phyloP scores from a whole-genome alignment of 148 eudicot species.

The Bassia scoparia region DNA sequence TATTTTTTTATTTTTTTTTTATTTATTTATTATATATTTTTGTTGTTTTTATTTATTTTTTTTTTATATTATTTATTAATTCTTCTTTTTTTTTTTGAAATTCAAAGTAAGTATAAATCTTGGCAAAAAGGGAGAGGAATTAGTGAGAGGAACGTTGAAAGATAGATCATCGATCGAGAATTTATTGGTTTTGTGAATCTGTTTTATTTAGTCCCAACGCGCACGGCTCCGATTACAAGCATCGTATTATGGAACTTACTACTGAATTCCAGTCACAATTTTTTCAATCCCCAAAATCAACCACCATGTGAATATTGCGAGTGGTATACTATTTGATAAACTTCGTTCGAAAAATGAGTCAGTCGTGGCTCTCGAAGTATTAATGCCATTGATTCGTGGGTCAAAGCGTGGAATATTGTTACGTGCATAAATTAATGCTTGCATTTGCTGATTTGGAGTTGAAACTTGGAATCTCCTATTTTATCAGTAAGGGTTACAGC shows the following conservation, averaged over 20 bases:
- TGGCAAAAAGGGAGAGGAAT: slow-evolving; percentile 20
- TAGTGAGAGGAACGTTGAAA: not conserved
- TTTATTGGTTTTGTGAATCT: slow-evolving; percentile 29
- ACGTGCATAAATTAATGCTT: slow-evolving; percentile 15
- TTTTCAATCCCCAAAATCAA: slow-evolving; percentile 30
- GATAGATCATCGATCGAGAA: slow-evolving; percentile 38
- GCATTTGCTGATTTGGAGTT: not conserved
- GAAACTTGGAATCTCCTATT: slow-evolving; percentile 11
- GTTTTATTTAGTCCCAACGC: slow-evolving; percentile 26
- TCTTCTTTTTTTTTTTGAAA: too few species aligned
- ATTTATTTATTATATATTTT: too few species aligned
- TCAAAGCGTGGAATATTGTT: slow-evolving; percentile 30
- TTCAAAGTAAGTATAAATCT: not conserved
- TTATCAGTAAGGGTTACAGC: slow-evolving; percentile 19
- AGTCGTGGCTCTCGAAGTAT: slow-evolving; percentile 16
- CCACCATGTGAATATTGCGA: not conserved
- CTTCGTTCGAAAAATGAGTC: slow-evolving; percentile 5
- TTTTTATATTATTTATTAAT: too few species aligned
- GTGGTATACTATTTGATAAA: not conserved
- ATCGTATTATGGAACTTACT: slow-evolving; percentile 15
- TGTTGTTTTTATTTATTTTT: too few species aligned
- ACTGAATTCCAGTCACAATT: slow-evolving; percentile 18
- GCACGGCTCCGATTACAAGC: slow-evolving; percentile 37
- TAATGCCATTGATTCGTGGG: slow-evolving; percentile 14
- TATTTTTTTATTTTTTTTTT: too few species aligned